Conservation (phyloP, 768 basidiomycete genomes). For the Termitomyces sp. region DNA sequence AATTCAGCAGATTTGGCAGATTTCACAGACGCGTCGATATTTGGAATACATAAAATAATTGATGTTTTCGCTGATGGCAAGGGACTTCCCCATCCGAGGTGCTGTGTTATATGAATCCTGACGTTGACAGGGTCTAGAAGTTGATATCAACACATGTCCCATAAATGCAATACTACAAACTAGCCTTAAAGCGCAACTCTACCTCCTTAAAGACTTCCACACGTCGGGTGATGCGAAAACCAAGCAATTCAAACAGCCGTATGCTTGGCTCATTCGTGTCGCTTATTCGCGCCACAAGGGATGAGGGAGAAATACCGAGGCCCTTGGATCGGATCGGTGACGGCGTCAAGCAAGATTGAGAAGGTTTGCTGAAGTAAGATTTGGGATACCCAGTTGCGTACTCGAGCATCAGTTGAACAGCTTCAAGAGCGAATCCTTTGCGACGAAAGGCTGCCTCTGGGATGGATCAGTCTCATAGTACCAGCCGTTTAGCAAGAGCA, state of each 20-base stretch:
- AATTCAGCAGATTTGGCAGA: too few relatives aligned
- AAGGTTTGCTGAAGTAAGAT: conserved; percentile 14
- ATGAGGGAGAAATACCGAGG: conserved; percentile 35
- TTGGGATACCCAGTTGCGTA: conserved; percentile 52
- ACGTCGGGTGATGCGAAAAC: conserved; percentile 62
- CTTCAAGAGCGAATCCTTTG: conserved; percentile 57
- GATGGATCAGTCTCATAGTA: not conserved
- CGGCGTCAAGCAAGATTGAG: not conserved
- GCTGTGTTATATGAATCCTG: not conserved
- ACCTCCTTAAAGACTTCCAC: conserved; percentile 78
- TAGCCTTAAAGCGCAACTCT: conserved; percentile 56
- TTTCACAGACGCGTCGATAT: not conserved
- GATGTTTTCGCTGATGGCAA: not conserved
- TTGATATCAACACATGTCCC: not conserved
- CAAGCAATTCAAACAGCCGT: conserved; percentile 66
- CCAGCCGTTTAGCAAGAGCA: not conserved
- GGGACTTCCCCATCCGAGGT: not conserved
- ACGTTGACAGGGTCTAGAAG: not conserved
- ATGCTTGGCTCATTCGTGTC: conserved; percentile 67
- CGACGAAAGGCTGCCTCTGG: conserved; percentile 65
- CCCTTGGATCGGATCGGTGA: conserved; percentile 18
- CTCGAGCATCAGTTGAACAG: conserved; percentile 59
- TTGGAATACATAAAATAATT: not conserved
- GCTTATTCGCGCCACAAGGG: conserved; percentile 67
- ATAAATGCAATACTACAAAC: not conserved